Evolutionary conservation across 2,329 filamentous ascomycete genomes (phyloP), one percentile per base, ranked within the genome.

Genomic region (Botryosphaeria dothidea): DNA sequence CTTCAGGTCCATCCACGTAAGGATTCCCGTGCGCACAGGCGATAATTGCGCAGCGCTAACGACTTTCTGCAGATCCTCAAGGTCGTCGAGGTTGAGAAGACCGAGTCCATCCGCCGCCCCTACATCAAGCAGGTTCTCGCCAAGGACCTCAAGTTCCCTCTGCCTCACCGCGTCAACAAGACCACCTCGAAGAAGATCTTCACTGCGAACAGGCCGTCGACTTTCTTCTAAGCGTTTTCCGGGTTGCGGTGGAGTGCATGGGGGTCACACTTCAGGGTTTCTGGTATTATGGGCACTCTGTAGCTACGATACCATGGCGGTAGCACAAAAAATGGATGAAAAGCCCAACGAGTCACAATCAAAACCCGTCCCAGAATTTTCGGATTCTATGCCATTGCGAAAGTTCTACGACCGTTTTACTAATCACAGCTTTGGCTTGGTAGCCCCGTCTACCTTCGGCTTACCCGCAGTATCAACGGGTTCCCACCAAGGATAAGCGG

Each of bases 81-180:
- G 84, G 94, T 99, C 77, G 91, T 97, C 78, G 95, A 99, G 86
- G 82, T 99, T 79, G 91, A 96, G 87, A 97, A 74, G 89, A 86
- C 84, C 78, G 92, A 93, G 74, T 92, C 95, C 80, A 86, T 99
- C 86, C 95, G 94, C 87, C 92, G 95, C 82, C 94, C 95, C 73
- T 99, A 99, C 90, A 96, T 99, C 88, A 96, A 93, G 88, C 95
- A 99, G 86, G 92, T 99, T 82, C 84, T 96, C 81, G 85, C 87
- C 84, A 98, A 98, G 91, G 82, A 88, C 83, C 92, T 99, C 83
- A 92, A 91, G 84, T 99, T 99, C 92, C 95, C 95, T 81, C 92
- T 99, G 74, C 95, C 95, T 81, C 95, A 99, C 89, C 95, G 96
- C 79, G 84, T 93, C 79, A 86, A 90, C 85, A 93, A 93, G 85